These are phyloP conservation scores for Solanum clarkiae DNA, from an alignment of 257 asterid genomes.

Conservation along the genomic window DNA sequence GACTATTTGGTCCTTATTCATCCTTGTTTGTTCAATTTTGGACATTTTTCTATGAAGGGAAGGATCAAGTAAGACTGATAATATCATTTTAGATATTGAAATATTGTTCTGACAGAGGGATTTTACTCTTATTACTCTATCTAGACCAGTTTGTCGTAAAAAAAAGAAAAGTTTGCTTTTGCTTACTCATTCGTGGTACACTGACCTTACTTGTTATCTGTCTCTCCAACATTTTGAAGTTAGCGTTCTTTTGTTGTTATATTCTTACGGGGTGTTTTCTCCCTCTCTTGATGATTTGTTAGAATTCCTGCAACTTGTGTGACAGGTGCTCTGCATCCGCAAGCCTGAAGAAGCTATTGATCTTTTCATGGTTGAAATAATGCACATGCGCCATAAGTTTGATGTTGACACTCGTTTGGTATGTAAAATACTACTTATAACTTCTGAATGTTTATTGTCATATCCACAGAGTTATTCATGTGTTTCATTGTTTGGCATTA, in stretches of 20 bases:
- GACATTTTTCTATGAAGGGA: neutral
- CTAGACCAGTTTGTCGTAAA: neutral
- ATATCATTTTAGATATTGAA: neutral
- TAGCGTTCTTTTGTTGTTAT: neutral
- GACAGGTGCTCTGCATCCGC: slow-evolving; percentile 91
- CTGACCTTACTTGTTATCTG: neutral
- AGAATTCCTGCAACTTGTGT: neutral
- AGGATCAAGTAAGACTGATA: neutral
- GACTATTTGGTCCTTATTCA: neutral
- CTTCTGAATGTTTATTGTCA: neutral
- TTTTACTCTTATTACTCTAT: neutral
- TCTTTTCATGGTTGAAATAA: slow-evolving; percentile 97
- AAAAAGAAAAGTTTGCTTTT: neutral
- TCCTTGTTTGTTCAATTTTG: neutral
- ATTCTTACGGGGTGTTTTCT: neutral
- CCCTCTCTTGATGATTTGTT: neutral
- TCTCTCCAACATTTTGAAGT: neutral
- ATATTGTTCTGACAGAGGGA: neutral
- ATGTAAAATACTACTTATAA: slow-evolving; percentile 5
- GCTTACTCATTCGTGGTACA: neutral
- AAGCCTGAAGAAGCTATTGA: slow-evolving; percentile 92
- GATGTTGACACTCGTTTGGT: slow-evolving; percentile 98
- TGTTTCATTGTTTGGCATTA: neutral
- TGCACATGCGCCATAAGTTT: slow-evolving; percentile 99
- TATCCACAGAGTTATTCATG: neutral